Base-by-base conservation (phyloP, 345 rosid species). In the Pistacia atlantica region DNA sequence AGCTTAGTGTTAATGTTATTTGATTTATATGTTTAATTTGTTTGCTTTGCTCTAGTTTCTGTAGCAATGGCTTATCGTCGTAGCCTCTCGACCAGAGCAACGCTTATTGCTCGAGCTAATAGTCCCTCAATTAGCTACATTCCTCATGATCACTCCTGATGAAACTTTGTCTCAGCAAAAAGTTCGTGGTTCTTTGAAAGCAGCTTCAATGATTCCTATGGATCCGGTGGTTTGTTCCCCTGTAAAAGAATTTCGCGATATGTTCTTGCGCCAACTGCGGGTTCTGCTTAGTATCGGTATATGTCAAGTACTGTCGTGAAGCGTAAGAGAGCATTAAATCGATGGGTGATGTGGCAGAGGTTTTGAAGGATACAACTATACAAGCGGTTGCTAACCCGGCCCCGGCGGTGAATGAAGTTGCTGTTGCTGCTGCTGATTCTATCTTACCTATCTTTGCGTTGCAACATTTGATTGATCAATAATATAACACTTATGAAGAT, bases 381-480 rank as follows among this genome's bases (percentile, higher is more conserved):
- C 82, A 86, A 67, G 83, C 79, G 18, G 81, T 78, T 54, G 82
- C 84, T 62, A 72, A 81, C 65, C 85, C 79, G 80, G 82, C 79
- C 4, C 82, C 87, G 14, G 82, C 82, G 0, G 82, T 75, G 64
- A 89, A 77, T 64, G 90, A 89, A 65, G 91, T 88, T 67, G 87
- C 91, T 18, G 22, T 79, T 48, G 90, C 88, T 51, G 87, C 91
- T 77, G 90, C 88, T 3, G 91, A 84, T 81, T 88, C 90, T 31
- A 84, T 68, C 79, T 82, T 77, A 7, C 88, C 89, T 20, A 80
- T 86, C 18, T 83, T 79, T 69, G 77, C 61, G 57, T 80, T 86
- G 83, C 91, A 88, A 79, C 73, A 88, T 76, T 25, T 25, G 25
- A 25, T 25, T 25, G 25, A 25, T 25, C 25, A 25, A 25, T 25